Conservation (phyloP, 2,329 filamentous ascomycete species). For the Exophiala bonariae region DNA sequence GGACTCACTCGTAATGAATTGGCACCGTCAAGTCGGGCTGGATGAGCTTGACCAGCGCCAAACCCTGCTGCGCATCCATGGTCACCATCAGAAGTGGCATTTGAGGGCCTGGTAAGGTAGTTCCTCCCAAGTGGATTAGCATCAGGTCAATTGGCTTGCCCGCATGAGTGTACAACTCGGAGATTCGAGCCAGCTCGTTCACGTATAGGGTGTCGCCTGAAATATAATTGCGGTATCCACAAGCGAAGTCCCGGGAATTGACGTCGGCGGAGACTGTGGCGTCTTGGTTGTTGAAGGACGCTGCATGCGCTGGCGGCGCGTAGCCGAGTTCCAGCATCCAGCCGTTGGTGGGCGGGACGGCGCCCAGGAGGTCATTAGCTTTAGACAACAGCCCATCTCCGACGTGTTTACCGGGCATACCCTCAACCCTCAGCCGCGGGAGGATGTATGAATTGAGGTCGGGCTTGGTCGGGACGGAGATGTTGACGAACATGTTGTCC, state of each 20-base stretch:
- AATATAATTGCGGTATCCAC: constrained; percentile 64
- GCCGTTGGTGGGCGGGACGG: constrained; percentile 63
- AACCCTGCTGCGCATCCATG: constrained; percentile 65
- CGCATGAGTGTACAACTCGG: constrained; percentile 48
- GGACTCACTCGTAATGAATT: constrained; percentile 57
- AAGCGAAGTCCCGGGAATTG: constrained; percentile 36
- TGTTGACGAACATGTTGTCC: constrained; percentile 51
- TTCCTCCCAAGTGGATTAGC: constrained; percentile 66
- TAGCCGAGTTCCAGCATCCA: constrained; percentile 67
- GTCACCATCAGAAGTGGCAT: constrained; percentile 66
- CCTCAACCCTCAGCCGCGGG: constrained; percentile 58
- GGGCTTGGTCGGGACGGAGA: constrained; percentile 24
- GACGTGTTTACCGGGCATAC: constrained; percentile 66
- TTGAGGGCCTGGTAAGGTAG: constrained; percentile 61
- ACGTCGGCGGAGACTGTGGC: neutral
- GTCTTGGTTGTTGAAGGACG: neutral
- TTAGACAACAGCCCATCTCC: constrained; percentile 44
- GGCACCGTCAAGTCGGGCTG: constrained; percentile 63
- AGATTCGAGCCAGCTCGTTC: constrained; percentile 63
- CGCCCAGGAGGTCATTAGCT: constrained; percentile 49
- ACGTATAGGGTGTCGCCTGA: constrained; percentile 65
- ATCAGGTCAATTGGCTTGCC: constrained; percentile 62
- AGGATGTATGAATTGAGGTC: constrained; percentile 19
- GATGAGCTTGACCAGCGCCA: constrained; percentile 61
- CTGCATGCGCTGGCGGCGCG: constrained; percentile 12